These are phyloP conservation scores for Colletotrichum salicis DNA, from an alignment of 2,329 filamentous ascomycete species.

Conservation along the genomic window DNA sequence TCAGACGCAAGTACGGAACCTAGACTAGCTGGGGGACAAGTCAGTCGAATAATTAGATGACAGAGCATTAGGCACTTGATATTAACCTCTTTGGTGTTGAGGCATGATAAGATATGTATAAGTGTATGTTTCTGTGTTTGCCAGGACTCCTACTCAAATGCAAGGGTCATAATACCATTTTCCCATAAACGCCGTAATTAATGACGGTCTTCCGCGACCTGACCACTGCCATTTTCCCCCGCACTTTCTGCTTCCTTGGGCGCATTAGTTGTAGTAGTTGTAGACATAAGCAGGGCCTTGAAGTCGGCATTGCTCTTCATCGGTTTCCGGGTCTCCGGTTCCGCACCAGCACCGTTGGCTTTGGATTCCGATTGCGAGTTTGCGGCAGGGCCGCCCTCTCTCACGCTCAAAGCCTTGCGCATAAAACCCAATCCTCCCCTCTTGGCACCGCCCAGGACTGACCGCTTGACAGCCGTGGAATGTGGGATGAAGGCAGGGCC, in stretches of 20 bases:
- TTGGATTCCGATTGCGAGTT: conserved; percentile 32
- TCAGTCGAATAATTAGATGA: neutral
- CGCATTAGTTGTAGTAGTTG: conserved; percentile 12
- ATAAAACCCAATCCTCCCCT: conserved; percentile 57
- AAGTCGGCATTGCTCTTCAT: conserved; percentile 68
- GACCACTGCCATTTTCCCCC: conserved; percentile 23
- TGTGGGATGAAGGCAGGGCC: conserved; percentile 54
- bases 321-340: conserved; percentile 38
- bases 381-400: neutral
- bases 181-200: conserved; percentile 29
- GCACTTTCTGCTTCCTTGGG: conserved; percentile 6
- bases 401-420: conserved; percentile 40
- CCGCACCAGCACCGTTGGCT: conserved; percentile 42
- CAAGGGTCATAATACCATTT: conserved; percentile 17
- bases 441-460: conserved; percentile 54
- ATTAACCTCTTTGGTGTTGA: neutral
- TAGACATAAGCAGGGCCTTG: conserved; percentile 60
- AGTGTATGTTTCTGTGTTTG: neutral
- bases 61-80: neutral
- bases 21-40: neutral
- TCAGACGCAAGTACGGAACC: neutral
- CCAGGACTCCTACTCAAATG: neutral
- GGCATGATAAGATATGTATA: neutral
- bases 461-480: conserved; percentile 54
- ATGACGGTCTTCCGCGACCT: conserved; percentile 17